A percentile compares a stretch with the other conserved stretches of the same genome.
Evolutionary conservation across 768 basidiomycete genomes (phyloP).

Genomic region (Suillus weaverae): DNA sequence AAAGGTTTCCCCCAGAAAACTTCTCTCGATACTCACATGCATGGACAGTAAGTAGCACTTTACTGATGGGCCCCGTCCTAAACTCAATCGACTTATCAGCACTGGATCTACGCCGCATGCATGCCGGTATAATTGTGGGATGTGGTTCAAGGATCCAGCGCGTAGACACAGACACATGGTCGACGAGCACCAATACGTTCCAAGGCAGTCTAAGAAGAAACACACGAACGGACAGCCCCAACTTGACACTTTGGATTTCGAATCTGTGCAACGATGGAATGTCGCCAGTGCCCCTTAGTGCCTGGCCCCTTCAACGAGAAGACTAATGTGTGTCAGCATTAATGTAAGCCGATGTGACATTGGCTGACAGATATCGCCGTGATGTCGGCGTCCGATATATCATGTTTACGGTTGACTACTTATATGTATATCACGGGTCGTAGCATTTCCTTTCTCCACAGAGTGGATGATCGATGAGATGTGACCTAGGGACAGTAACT

Average conservation of each 20-base stretch:
- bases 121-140: slow-evolving; percentile 51
- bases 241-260: slow-evolving; percentile 18
- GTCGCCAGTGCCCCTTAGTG: slow-evolving; percentile 23
- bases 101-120: slow-evolving; percentile 57
- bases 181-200: slow-evolving; percentile 49
- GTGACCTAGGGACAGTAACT: background rate
- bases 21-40: slow-evolving; percentile 55
- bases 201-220: slow-evolving; percentile 46
- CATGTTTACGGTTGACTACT: background rate
- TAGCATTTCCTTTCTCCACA: background rate
- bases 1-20: slow-evolving; percentile 62
- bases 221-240: slow-evolving; percentile 36
- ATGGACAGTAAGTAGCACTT: slow-evolving; percentile 45
- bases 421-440: background rate
- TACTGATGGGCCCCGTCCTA: slow-evolving; percentile 1
- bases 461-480: slow-evolving; percentile 1
- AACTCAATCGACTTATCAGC: slow-evolving; percentile 32
- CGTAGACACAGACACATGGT: slow-evolving; percentile 61
- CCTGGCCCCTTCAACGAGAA: background rate
- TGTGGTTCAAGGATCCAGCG: slow-evolving; percentile 64
- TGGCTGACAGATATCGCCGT: slow-evolving; percentile 3
- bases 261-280: slow-evolving; percentile 35
- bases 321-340: background rate
- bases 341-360: background rate
- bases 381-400: slow-evolving; percentile 1